phyloP scores from a whole-genome alignment of 306 rosid species.

The Acacia acuminata region DNA sequence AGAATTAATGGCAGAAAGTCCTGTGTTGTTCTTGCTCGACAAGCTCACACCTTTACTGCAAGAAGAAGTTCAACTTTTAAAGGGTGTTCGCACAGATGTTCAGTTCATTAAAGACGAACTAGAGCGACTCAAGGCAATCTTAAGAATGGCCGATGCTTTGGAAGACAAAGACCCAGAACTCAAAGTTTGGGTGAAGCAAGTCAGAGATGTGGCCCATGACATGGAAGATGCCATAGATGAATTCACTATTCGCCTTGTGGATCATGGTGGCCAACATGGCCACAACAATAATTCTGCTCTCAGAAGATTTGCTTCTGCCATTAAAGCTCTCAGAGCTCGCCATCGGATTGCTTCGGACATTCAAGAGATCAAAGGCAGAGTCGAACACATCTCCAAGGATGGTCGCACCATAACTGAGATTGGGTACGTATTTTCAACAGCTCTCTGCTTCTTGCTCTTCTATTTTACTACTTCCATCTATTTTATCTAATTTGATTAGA shows the following conservation, averaged over 20 bases:
- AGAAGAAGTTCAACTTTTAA: conserved; percentile 43
- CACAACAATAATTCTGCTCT: neutral
- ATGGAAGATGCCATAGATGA: conserved; percentile 61
- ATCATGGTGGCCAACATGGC: conserved; percentile 1
- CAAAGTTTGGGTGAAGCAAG: conserved; percentile 48
- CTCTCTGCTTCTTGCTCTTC: too few species aligned
- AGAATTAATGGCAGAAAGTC: conserved; percentile 56
- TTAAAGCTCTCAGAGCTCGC: conserved; percentile 32
- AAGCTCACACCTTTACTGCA: conserved; percentile 38
- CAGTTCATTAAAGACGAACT: conserved; percentile 47
- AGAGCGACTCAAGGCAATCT: conserved; percentile 38
- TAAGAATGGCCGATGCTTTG: conserved; percentile 41
- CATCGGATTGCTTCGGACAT: conserved; percentile 38
- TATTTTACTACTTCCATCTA: too few species aligned
- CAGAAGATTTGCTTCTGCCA: neutral
- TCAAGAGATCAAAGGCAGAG: conserved; percentile 39
- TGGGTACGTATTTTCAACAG: neutral
- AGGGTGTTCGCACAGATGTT: conserved; percentile 47
- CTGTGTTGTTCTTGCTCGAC: conserved; percentile 44
- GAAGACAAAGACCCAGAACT: conserved; percentile 46
- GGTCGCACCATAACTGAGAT: conserved; percentile 31
- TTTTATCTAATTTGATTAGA: too few species aligned
- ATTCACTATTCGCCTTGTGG: conserved; percentile 35
- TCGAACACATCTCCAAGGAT: conserved; percentile 28
- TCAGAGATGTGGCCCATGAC: conserved; percentile 48